Conservation (phyloP, 1,284 basidiomycete genomes). For the Pisolithus thermaeus region DNA sequence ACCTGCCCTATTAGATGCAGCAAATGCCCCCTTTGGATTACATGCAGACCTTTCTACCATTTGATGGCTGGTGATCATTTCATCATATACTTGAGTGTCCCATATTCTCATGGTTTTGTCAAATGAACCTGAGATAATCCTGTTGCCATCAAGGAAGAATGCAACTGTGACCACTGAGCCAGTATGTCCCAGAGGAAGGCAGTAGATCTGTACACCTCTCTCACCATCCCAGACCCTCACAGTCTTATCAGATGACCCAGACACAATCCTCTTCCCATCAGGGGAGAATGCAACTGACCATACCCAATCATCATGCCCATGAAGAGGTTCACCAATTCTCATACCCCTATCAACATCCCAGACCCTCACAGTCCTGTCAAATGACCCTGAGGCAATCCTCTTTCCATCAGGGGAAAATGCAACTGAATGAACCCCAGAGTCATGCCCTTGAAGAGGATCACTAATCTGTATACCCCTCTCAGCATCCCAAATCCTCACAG, state of each 20-base stretch:
- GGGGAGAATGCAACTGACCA: background rate
- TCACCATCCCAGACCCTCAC: conserved; percentile 12
- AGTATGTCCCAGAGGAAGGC: too few species aligned
- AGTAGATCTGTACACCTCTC: conserved; percentile 2
- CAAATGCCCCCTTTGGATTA: too few species aligned
- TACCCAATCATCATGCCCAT: background rate
- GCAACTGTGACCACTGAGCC: too few species aligned
- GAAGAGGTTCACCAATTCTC: background rate
- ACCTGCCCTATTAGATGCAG: too few species aligned
- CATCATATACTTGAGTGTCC: conserved; percentile 38
- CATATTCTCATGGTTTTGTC: conserved; percentile 82
- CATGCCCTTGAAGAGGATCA: conserved; percentile 12
- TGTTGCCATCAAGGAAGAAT: conserved; percentile 30
- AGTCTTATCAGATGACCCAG: conserved; percentile 12
- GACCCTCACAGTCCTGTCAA: background rate
- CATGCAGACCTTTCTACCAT: too few species aligned
- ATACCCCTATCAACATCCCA: conserved; percentile 4
- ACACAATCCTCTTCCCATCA: conserved; percentile 8
- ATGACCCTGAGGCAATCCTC: background rate
- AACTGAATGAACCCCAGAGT: background rate
- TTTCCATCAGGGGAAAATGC: background rate
- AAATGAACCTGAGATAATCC: conserved; percentile 74
- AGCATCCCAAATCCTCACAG: conserved; percentile 21
- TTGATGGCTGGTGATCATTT: too few species aligned
- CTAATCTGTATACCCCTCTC: conserved; percentile 10